Evolutionary conservation across 768 basidiomycete species (phyloP).

Genomic region (Pluteus cervinus): DNA sequence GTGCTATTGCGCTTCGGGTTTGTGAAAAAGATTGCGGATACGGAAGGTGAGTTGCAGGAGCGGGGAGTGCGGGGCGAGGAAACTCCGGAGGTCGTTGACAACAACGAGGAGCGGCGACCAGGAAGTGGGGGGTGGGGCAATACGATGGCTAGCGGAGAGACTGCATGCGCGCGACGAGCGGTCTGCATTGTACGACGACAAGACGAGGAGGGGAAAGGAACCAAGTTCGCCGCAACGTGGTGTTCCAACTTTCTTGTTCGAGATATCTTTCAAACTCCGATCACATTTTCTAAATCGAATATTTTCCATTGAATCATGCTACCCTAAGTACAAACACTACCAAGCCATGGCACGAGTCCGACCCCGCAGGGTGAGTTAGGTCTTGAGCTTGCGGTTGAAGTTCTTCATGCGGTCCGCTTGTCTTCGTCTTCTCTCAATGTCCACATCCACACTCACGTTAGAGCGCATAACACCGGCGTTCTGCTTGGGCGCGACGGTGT

Average conservation of each 20-base stretch:
- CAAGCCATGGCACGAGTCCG: conserved; percentile 3
- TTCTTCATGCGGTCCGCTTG: conserved; percentile 69
- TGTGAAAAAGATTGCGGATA: conserved; percentile 47
- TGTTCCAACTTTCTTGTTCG: too few species aligned
- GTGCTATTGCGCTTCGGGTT: conserved; percentile 61
- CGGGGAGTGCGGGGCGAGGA: conserved; percentile 55
- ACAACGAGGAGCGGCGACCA: conserved; percentile 42
- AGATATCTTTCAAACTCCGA: too few species aligned
- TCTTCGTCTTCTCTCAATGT: conserved; percentile 67
- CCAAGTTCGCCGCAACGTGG: too few species aligned
- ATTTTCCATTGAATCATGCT: too few species aligned
- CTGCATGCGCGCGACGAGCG: conserved; percentile 44
- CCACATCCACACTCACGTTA: conserved; percentile 62
- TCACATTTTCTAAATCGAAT: too few species aligned
- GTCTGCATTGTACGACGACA: conserved; percentile 31
- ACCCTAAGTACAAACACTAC: conserved; percentile 2
- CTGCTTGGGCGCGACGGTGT: conserved; percentile 69
- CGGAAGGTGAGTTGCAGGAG: conserved; percentile 47
- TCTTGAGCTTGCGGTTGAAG: conserved; percentile 48
- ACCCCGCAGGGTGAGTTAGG: too few species aligned
- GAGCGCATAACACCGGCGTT: conserved; percentile 46
- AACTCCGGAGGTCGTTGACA: conserved; percentile 36
- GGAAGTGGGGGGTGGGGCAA: conserved; percentile 54
- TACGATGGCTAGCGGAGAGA: conserved; percentile 54
- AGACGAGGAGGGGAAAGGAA: conserved; percentile 12